Evolutionary conservation across 495 filamentous ascomycete species (phyloP).

Genomic region (Neurospora hispaniola): DNA sequence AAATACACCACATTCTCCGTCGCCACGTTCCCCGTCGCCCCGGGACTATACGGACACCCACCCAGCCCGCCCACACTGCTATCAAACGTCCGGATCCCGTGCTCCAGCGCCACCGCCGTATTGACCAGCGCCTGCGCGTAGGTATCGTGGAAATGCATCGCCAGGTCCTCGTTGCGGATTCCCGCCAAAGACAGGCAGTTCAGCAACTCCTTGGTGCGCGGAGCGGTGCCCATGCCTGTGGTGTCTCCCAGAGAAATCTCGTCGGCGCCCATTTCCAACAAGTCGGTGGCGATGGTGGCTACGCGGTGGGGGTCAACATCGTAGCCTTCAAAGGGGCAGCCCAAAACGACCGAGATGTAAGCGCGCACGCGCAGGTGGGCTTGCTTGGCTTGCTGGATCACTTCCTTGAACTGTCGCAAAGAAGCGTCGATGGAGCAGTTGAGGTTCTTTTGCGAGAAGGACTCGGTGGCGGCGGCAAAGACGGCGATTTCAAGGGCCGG

Average conservation of each 20-base stretch:
- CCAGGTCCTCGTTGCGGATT: constrained; percentile 67
- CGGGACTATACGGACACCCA: constrained; percentile 88
- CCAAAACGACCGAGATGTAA: constrained; percentile 90
- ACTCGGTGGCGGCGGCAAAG: constrained; percentile 86
- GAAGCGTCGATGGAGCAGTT: constrained; percentile 83
- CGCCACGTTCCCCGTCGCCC: constrained; percentile 89
- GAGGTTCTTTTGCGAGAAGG: constrained; percentile 82
- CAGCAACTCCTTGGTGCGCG: constrained; percentile 61
- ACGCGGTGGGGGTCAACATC: constrained; percentile 69
- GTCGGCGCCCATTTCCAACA: constrained; percentile 92
- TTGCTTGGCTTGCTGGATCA: constrained; percentile 60
- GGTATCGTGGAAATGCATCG: constrained; percentile 94
- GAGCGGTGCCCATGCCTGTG: constrained; percentile 91
- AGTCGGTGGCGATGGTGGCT: constrained; percentile 66
- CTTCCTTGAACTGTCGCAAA: constrained; percentile 60
- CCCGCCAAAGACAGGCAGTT: constrained; percentile 63
- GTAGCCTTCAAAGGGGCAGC: constrained; percentile 88
- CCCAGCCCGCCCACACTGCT: constrained; percentile 82
- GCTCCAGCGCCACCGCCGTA: constrained; percentile 73
- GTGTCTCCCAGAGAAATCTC: constrained; percentile 93
- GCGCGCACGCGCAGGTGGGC: constrained; percentile 66
- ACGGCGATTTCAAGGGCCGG: constrained; percentile 70
- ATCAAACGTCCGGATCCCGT: constrained; percentile 84
- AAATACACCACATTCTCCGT: constrained; percentile 93
- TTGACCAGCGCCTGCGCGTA: constrained; percentile 94